phyloP scores from a whole-genome alignment of 73 alveolate genomes.

The Halteria grandinella region DNA sequence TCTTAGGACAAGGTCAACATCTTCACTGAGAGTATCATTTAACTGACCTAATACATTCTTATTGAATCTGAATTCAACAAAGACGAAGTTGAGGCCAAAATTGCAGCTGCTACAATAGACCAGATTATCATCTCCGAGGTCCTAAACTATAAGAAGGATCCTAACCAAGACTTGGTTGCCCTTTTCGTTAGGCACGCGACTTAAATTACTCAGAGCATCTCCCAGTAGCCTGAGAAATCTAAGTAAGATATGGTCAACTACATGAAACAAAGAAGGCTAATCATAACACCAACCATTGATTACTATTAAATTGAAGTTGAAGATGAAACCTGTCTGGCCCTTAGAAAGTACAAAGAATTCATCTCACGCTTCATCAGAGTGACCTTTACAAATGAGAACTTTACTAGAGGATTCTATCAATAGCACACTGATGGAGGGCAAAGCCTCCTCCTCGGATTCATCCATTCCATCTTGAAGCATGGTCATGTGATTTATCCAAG shows the following conservation, averaged over 20 bases:
- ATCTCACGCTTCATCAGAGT: conserved; percentile 45
- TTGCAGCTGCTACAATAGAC: conserved; percentile 15
- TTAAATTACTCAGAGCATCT: too few species aligned
- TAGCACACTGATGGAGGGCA: neutral
- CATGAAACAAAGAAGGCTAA: conserved; percentile 43
- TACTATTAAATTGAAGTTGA: conserved; percentile 15
- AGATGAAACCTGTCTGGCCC: conserved; percentile 57
- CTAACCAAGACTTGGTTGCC: neutral
- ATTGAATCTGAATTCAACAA: neutral
- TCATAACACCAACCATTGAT: conserved; percentile 41
- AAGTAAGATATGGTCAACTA: neutral
- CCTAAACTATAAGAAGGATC: conserved; percentile 31
- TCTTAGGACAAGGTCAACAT: conserved; percentile 34
- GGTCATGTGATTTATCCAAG: conserved; percentile 13
- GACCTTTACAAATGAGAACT: conserved; percentile 34
- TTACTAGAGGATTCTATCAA: conserved; percentile 24
- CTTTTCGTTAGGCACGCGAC: neutral
- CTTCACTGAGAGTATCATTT: conserved; percentile 4
- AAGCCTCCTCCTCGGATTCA: conserved; percentile 33
- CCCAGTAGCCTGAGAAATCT: neutral
- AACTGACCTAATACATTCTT: neutral
- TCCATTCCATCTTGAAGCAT: conserved; percentile 8
- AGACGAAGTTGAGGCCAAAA: neutral
- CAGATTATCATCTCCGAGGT: neutral
- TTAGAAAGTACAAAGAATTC: conserved; percentile 50